phyloP scores from a whole-genome alignment of 1,139 yeast genomes.

The Maudiozyma humilis region DNA sequence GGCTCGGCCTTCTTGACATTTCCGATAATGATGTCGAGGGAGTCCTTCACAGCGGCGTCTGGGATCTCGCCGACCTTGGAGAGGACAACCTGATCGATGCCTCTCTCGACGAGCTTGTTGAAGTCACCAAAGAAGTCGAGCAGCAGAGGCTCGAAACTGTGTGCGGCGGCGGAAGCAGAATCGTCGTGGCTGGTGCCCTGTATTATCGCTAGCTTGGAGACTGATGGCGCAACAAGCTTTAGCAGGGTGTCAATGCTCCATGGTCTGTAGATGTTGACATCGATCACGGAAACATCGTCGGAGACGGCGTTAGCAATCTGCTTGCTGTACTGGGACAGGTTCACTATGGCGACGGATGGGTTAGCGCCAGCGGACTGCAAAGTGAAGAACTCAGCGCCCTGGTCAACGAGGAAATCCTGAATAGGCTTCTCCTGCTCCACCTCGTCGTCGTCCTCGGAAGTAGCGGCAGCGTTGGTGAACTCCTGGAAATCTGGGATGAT shows the following conservation, averaged over 20 bases:
- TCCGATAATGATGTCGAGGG: constrained; percentile 42
- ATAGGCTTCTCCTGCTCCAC: not conserved
- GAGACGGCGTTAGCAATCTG: constrained; percentile 40
- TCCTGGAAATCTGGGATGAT: constrained; percentile 3
- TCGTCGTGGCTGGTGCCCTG: constrained; percentile 47
- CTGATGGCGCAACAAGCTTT: constrained; percentile 45
- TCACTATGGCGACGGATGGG: constrained; percentile 41
- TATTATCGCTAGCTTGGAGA: constrained; percentile 53
- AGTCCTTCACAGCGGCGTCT: constrained; percentile 36
- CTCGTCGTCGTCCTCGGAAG: not conserved
- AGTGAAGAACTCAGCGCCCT: not conserved
- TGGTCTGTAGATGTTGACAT: constrained; percentile 64
- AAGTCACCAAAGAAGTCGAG: constrained; percentile 66
- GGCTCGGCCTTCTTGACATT: constrained; percentile 51
- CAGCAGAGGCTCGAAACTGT: constrained; percentile 54
- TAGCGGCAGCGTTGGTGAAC: not conserved
- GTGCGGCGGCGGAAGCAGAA: constrained; percentile 13
- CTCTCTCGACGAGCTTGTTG: constrained; percentile 40
- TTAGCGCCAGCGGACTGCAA: constrained; percentile 1
- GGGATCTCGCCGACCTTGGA: constrained; percentile 56
- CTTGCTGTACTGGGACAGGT: constrained; percentile 51
- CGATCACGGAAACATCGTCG: constrained; percentile 42
- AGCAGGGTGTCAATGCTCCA: constrained; percentile 49
- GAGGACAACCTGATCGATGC: constrained; percentile 40
- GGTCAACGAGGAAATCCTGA: not conserved